phyloP scores from a whole-genome alignment of 306 rosid species.

The Sphenostylis stenocarpa region DNA sequence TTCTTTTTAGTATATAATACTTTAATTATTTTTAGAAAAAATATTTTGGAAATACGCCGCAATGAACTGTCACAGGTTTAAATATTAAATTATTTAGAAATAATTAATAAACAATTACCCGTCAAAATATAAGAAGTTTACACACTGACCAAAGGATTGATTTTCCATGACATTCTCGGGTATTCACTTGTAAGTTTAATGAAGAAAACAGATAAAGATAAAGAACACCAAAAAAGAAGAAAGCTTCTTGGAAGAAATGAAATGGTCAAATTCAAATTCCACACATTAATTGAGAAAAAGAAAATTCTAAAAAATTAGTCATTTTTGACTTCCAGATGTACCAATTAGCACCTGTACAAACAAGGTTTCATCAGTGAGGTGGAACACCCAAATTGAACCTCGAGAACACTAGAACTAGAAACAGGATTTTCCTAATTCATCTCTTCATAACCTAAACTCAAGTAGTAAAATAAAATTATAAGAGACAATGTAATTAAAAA shows the following conservation, averaged over 20 bases:
- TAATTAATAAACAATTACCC: not conserved
- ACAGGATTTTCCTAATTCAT: not conserved
- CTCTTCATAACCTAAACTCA: not conserved
- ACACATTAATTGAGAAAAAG: not conserved
- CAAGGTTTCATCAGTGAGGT: too few relatives aligned
- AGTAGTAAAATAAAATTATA: not conserved
- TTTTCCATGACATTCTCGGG: slow-evolving; percentile 1
- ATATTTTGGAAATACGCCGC: too few relatives aligned
- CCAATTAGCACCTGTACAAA: not conserved
- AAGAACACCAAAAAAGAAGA: not conserved
- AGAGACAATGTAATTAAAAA: not conserved
- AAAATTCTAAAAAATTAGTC: not conserved
- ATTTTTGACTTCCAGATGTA: not conserved
- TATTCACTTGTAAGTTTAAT: not conserved
- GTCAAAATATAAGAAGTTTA: not conserved
- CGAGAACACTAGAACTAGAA: not conserved
- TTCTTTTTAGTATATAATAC: not conserved
- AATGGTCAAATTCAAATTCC: slow-evolving; percentile 25
- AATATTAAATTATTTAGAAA: not conserved
- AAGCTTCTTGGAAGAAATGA: not conserved
- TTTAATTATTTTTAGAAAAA: not conserved
- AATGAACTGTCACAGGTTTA: too few relatives aligned
- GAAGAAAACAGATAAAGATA: not conserved
- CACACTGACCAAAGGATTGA: not conserved
- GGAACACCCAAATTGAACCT: not conserved